Evolutionary conservation across 176 grass and related monocot species (phyloP), one percentile per base, ranked within the genome.

Genomic region (Otatea glauca): DNA sequence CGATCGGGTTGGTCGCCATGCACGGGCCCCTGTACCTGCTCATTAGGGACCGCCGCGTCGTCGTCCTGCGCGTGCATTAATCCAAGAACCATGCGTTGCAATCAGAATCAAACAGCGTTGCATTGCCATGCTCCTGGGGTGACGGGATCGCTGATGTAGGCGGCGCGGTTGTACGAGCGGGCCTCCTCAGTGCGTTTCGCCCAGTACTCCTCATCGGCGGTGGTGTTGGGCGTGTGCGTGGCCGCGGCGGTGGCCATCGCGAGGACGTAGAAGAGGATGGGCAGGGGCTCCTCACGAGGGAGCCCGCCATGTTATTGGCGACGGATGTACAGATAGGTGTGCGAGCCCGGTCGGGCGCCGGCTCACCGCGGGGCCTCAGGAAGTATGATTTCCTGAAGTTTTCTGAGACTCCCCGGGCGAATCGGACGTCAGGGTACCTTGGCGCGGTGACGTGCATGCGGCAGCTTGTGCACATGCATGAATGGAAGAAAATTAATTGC

Each of bases 1-100:
- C 90, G 76, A 97, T 94, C 0, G 90, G 90, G 65, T 94, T 97
- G 2, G 92, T 97, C n/a, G 90, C 92, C 53, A 39, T 4, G 83
- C 94, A 94, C 15, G 79, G 74, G 4, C 90, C 74, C 0, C 7
- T 38, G 59, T 76, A 86, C 59, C 24, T 11, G 7, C 21, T 23
- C 58, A 39, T 12, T 2, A 77, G 78, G 0, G 88, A 81, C 1
- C 65, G 72, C 14, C 84, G 78, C 55, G 56, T 12, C 10, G 37
- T 51, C 4, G 60, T 17, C 18, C 55, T 58, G 55, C 55, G 7
- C 21, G 20, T 8, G 55, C 20, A 9, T n/a, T 9, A 21, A n/a
- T 4, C 21, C 55, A n/a, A 23, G 20, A 58, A 10, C 55, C 55
- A 58, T 58, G 18, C 54, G 0, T 58, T n/a, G 54, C 54, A n/a